Base-by-base conservation (phyloP, 495 filamentous ascomycete genomes). In the Penicillium tannophilum region DNA sequence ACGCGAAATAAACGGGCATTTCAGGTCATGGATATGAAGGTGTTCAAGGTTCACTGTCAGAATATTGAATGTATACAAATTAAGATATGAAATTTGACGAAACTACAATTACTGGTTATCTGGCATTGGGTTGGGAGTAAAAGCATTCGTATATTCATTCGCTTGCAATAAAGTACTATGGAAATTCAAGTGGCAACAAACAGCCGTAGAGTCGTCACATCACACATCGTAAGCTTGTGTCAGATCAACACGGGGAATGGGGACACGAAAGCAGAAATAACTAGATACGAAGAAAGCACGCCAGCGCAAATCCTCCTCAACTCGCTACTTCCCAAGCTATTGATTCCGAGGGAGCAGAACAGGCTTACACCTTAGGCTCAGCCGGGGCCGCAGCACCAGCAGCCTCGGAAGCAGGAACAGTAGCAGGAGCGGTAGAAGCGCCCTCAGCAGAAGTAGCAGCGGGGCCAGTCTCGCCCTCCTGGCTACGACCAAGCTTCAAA, bases 401-500 rank as follows among this genome's bases (percentile, higher is more conserved):
- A 53, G 67, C 64, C 52, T 66, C 55, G 39, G 60, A 66, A 10
- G 66, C 58, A 17, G 69, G 52, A n/a, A 61, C 59, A 36, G 61
- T 33, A 8, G 56, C 43, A 63, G 61, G 56, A 50, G 48, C 65
- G 47, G 55, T 46, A 46, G 57, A 46, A 28, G 54, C 62, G 49
- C 63, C 48, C 39, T 66, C 62, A 35, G 67, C 33, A 17, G 57
- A 35, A 7, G 58, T 58, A 60, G 61, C 56, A 45, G 73, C 55
- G 63, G 65, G 61, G n/a, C 65, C 56, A 58, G 68, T 52, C 51
- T 62, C 77, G 68, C 56, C 75, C 73, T 54, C 82, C 69, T 61
- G 73, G 58, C 69, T 81, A 82, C 81, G 92, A 56, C 82, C 76
- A 28, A 85, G 86, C 85, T 96, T 97, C 58, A 98, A 66, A 63